These are phyloP conservation scores for Diospyros lotus DNA, from an alignment of 148 eudicot species.

Conservation along the genomic window DNA sequence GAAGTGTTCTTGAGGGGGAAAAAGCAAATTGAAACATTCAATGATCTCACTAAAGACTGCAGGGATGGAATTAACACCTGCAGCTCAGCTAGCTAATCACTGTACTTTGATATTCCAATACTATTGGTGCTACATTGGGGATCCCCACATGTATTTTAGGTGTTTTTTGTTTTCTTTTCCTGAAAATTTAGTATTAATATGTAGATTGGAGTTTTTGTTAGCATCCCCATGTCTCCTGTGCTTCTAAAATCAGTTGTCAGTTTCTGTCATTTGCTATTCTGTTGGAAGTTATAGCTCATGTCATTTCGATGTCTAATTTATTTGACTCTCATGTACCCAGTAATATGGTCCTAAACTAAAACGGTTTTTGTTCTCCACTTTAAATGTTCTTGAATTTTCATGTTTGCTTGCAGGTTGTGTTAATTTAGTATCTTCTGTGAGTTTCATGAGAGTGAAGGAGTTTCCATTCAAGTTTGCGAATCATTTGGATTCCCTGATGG, in stretches of 20 bases:
- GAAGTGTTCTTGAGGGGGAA: constrained; percentile 95
- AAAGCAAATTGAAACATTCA: constrained; percentile 90
- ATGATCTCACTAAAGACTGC: constrained; percentile 93
- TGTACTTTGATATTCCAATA: neutral
- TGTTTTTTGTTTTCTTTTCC: neutral
- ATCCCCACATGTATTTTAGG: neutral
- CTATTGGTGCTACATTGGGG: constrained; percentile 8
- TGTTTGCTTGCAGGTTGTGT: too few species aligned
- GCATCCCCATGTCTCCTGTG: constrained; percentile 2
- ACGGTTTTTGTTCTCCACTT: neutral
- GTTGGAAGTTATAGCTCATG: neutral
- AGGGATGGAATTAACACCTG: constrained; percentile 93
- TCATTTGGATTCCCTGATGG: too few species aligned
- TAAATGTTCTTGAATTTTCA: too few species aligned
- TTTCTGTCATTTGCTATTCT: constrained; percentile 3
- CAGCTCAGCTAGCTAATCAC: constrained; percentile 31
- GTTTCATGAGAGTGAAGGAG: too few species aligned
- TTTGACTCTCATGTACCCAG: neutral
- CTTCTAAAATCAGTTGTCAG: neutral
- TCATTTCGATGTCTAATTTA: neutral
- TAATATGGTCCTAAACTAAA: neutral
- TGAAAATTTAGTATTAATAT: constrained; percentile 2
- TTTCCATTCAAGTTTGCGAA: too few species aligned
- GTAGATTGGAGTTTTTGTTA: constrained; percentile 1
- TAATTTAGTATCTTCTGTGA: too few species aligned